Evolutionary conservation across 495 filamentous ascomycete genomes (phyloP).

Genomic region (Thermothielavioides terrestris): DNA sequence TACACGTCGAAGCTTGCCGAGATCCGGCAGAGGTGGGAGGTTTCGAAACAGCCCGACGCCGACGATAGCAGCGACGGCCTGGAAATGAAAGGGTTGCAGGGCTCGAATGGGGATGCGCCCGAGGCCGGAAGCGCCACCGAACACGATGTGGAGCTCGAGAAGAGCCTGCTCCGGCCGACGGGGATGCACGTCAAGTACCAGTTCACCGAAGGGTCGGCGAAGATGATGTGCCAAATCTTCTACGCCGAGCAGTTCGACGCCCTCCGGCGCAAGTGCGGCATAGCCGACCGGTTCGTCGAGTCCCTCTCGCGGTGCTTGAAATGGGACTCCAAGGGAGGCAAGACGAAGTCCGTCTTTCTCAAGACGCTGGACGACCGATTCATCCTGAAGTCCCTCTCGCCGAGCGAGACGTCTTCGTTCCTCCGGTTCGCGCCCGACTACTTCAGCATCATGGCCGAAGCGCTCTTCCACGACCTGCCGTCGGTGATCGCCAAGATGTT

Average conservation of each 20-base stretch:
- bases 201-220: conserved; percentile 81
- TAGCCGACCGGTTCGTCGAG: conserved; percentile 88
- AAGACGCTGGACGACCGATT: conserved; percentile 94
- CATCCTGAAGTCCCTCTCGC: conserved; percentile 67
- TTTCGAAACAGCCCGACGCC: conserved; percentile 17
- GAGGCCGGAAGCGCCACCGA: conserved; percentile 22
- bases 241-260: conserved; percentile 98
- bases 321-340: conserved; percentile 97
- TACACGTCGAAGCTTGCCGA: conserved; percentile 70
- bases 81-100: conserved; percentile 17
- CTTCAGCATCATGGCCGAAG: conserved; percentile 93
- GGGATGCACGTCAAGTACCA: conserved; percentile 92
- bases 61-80: conserved; percentile 27
- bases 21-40: conserved; percentile 53
- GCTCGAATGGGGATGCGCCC: conserved; percentile 12
- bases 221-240: conserved; percentile 96
- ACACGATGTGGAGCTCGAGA: conserved; percentile 49
- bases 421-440: conserved; percentile 91
- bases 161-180: conserved; percentile 67
- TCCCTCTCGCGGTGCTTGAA: conserved; percentile 90
- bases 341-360: conserved; percentile 95
- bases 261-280: conserved; percentile 81
- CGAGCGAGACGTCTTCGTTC: conserved; percentile 89
- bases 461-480: conserved; percentile 90
- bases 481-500: conserved; percentile 99